Base-by-base conservation (phyloP, 495 filamentous ascomycete genomes). In the Penicillium chermesinum region DNA sequence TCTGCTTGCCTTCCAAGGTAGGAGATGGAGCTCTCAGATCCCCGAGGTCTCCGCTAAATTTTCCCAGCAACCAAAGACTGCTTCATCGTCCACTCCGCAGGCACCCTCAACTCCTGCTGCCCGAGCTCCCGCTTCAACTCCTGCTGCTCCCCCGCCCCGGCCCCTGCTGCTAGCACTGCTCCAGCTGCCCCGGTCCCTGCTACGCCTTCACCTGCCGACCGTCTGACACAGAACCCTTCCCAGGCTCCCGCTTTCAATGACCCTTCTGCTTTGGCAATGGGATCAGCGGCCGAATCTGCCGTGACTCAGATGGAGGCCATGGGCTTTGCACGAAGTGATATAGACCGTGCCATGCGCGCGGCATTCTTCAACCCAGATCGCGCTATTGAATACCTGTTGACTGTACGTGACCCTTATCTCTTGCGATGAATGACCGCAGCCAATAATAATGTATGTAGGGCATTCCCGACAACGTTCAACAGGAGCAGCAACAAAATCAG, bases 1-100 rank as follows among this genome's bases (percentile, higher is more conserved):
- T 98, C 36, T 98, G 93, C 69, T 93, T 98, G 80, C 81, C 93
- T 37, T 85, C 84, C 49, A 96, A 97, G 87, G 91, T 95, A 79
- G 52, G 27, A 8, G 10, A 15, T 41, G 8, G 12, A 19, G 0
- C 25, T 13, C 35, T 21, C 3, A 12, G 12, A 18, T 12, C 14
- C 18, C 18, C 14, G 10, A 33, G 4, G 12, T 19, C 7, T 32
- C n/a, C 22, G 32, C 42, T 44, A 16, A 44, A 32, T 15, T 46
- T 35, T 22, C 25, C 16, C 20, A 46, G 61, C 58, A 83, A 80
- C 88, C 87, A 49, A 93, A 91, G 74, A 61, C 82, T 33, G 62
- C 79, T n/a, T 69, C 85, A 15, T 74, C 81, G 33, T 63, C 76
- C 49, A 68, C 81, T 40, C 69, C 75, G 38, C 66, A 74, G 58